Evolutionary conservation across 225 moss, liverwort and hornwort species (phyloP).

Genomic region (Physcomitrium patens): DNA sequence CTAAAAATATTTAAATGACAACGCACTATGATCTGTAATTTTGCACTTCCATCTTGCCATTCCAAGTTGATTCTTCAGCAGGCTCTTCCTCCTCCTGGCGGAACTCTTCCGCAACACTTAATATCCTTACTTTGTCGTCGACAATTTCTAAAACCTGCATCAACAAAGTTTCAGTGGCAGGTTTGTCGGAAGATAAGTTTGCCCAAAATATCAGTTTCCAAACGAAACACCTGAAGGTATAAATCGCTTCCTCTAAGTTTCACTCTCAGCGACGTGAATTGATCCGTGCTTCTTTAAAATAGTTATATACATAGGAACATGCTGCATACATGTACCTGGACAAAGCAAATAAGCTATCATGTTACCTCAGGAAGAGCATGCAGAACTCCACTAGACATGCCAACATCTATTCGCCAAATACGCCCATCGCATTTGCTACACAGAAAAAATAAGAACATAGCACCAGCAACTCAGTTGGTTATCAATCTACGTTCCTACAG

Average conservation of each 20-base stretch:
- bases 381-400: constrained; percentile 93
- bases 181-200: background rate
- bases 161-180: background rate
- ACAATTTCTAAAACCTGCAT: constrained; percentile 63
- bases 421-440: constrained; percentile 89
- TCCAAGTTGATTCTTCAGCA: constrained; percentile 40
- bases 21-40: constrained; percentile 35
- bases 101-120: constrained; percentile 50
- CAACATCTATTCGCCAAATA: constrained; percentile 96
- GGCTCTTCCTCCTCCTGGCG: constrained; percentile 40
- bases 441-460: background rate
- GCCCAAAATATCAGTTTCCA: background rate
- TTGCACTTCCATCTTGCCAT: constrained; percentile 43
- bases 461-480: background rate
- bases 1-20: constrained; percentile 12
- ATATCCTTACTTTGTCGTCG: constrained; percentile 58
- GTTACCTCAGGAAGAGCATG: constrained; percentile 87
- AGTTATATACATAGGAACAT: background rate
- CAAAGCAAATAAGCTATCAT: background rate
- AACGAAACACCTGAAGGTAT: background rate
- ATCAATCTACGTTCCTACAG: background rate
- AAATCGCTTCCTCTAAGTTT: background rate
- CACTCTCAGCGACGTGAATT: background rate
- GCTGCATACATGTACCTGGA: background rate
- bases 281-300: background rate